These are phyloP conservation scores for Fonsecaea nubica DNA, from an alignment of 2,329 filamentous ascomycete genomes.

Conservation along the genomic window DNA sequence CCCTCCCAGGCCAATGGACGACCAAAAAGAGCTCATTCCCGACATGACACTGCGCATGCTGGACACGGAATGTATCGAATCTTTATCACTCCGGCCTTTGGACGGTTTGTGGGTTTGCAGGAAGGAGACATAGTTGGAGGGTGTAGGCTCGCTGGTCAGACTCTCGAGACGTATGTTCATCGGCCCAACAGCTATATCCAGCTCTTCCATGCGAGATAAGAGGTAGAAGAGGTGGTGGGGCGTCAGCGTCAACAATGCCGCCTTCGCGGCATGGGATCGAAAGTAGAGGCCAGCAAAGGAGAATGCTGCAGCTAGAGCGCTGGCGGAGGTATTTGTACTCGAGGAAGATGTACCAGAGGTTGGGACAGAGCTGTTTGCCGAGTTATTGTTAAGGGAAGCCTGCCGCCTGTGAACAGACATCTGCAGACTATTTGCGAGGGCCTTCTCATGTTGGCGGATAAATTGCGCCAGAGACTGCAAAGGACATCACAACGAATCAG, in stretches of 20 bases:
- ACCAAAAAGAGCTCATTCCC: slow-evolving; percentile 92
- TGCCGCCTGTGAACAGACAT: slow-evolving; percentile 66
- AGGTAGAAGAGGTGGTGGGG: slow-evolving; percentile 97
- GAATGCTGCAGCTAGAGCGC: slow-evolving; percentile 78
- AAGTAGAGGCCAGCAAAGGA: slow-evolving; percentile 86
- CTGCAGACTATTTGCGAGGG: slow-evolving; percentile 92
- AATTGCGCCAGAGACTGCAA: slow-evolving; percentile 88
- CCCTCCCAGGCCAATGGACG: slow-evolving; percentile 80
- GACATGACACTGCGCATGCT: slow-evolving; percentile 98
- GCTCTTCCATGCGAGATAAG: slow-evolving; percentile 90
- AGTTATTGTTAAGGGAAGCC: slow-evolving; percentile 67
- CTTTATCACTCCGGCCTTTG: slow-evolving; percentile 80
- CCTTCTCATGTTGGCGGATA: slow-evolving; percentile 96
- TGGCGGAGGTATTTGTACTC: slow-evolving; percentile 69
- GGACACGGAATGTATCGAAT: slow-evolving; percentile 92
- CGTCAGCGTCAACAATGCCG: slow-evolving; percentile 88
- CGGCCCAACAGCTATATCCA: slow-evolving; percentile 86
- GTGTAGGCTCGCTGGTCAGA: slow-evolving; percentile 83
- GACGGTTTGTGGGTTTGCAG: slow-evolving; percentile 73
- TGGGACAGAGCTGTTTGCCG: slow-evolving; percentile 63
- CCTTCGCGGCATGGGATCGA: slow-evolving; percentile 82
- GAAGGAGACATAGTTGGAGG: slow-evolving; percentile 95
- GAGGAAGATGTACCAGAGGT: slow-evolving; percentile 62
- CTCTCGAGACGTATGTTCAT: slow-evolving; percentile 97
- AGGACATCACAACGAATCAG: slow-evolving; percentile 11